Conservation (phyloP, 192 early-diverging fungal genomes). For the Coemansia asiatica region DNA sequence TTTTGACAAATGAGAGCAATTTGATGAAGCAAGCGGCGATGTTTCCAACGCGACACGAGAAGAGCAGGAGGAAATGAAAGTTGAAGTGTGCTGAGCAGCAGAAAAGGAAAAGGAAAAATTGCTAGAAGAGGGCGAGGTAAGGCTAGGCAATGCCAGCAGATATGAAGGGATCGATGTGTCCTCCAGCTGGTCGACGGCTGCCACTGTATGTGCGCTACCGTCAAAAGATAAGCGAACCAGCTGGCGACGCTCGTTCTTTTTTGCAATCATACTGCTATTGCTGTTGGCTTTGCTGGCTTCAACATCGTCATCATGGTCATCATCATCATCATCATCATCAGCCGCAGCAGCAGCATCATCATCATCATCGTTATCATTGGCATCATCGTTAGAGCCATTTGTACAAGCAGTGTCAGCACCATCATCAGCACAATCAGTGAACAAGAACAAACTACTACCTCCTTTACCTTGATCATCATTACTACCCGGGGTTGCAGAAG, state of each 20-base stretch:
- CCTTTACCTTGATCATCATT: slow-evolving; percentile 32
- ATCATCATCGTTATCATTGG: not conserved
- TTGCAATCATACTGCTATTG: slow-evolving; percentile 4
- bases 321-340: not conserved
- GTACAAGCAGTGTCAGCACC: slow-evolving; percentile 9
- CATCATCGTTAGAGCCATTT: not conserved
- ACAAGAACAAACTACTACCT: slow-evolving; percentile 18
- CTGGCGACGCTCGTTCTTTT: slow-evolving; percentile 15
- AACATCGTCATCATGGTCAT: not conserved
- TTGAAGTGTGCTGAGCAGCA: no score
- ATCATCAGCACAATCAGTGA: slow-evolving; percentile 25
- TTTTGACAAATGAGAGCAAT: not conserved
- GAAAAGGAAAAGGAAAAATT: not conserved
- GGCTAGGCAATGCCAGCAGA: slow-evolving; percentile 19
- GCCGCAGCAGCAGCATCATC: not conserved
- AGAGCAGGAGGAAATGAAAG: not conserved
- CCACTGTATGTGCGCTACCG: slow-evolving; percentile 23
- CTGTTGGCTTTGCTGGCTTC: not conserved
- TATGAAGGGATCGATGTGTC: slow-evolving; percentile 17
- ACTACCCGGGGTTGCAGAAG: not conserved
- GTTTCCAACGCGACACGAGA: not conserved
- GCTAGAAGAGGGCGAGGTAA: slow-evolving; percentile 2
- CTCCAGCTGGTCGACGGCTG: slow-evolving; percentile 15
- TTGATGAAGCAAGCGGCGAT: not conserved
- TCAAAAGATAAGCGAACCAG: slow-evolving; percentile 33